Base-by-base conservation (phyloP, 2,329 filamentous ascomycete genomes). In the Aspergillus felis region DNA sequence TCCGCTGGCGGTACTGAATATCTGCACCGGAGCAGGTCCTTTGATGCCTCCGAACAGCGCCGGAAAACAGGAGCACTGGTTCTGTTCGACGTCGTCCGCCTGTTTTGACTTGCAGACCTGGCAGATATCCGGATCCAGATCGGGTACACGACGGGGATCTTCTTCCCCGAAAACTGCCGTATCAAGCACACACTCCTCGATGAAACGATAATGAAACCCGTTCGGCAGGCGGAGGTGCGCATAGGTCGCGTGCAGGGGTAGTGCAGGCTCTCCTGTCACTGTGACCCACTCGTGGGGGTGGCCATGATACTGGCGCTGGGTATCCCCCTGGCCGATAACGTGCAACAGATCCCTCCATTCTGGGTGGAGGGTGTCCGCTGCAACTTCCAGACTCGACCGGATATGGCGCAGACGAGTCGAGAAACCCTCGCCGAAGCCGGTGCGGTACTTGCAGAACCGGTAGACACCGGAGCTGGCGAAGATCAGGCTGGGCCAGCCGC, bases 381-480 rank as follows among this genome's bases (percentile, higher is more conserved):
- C 79, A 7, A 82, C 76, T 62, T 83, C 80, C n/a, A 84, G 74
- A 17, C 80, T 74, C 28, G 78, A 75, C 44, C 74, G 68, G 8
- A 83, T 64, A 32, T 71, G 72, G 17, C 73, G 72, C 6, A 85
- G 71, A 1, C 76, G 76, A 38, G 76, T 72, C 69, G 83, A 79
- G 3, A 81, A 78, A 17, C 81, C 79, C 4, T 76, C 74, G 46
- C 78, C 76, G 63, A 84, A 84, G 4, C 79, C 80, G 0, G 80
- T 78, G 47, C 82, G 78, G 64, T 85, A 85, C 64, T 85, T 85
- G 78, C 82, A 85, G 67, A 84, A 83, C 7, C 82, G 76, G 66
- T 85, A 85, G 14, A 85, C 78, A 1, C 83, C 82, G 71, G 81
- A 81, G 35, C 83, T 82, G 4, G 82, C 79, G 61, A 85, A 85